Evolutionary conservation across 208 protist species (phyloP), one percentile per base, ranked within the genome.

Genomic region (Acanthamoeba quina): DNA sequence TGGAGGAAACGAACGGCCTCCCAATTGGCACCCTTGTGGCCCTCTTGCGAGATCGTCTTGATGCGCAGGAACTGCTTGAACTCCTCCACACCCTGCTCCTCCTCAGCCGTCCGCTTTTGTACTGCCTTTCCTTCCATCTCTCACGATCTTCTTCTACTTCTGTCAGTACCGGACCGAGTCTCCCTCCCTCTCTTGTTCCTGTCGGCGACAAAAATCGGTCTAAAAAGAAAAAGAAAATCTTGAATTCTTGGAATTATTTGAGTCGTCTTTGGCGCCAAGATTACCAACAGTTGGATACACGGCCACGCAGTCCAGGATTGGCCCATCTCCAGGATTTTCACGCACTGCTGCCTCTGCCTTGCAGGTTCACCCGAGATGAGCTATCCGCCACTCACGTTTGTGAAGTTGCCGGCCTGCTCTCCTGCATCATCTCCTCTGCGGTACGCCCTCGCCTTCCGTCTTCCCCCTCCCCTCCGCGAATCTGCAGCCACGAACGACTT

Each of bases 31-130:
- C 88, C 88, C 21, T 92, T 92, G 88, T 49, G 88, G 10, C 88
- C 88, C 47, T 92, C 88, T 11, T 72, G 64, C 0, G 62, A 78
- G 47, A 92, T 54, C 3, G 60, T 92, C 66, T 54, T 74, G 29
- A 92, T 92, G 7, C 66, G 62, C 26, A 92, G 88, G 52, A 92
- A 92, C 37, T 56, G 88, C 52, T 92, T 92, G 88, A 92, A 92
- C n/a, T 92, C 47, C 64, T 92, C 47, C 34, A 92, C 31, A 7
- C 56, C 49, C 34, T 29, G 82, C 52, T 49, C 54, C 49, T 90
- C 82, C 17, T 90, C 82, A 15, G 72, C 72, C 34, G 34, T 54
- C 0, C 72, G 21, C 72, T 31, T 82, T 6, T 34, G 29, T 7
- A 9, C 37, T 21, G 72, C 72, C 72, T 7, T 19, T 82, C 37